Conservation (phyloP, 1,284 basidiomycete genomes). For the Ceratobasidium sp. region DNA sequence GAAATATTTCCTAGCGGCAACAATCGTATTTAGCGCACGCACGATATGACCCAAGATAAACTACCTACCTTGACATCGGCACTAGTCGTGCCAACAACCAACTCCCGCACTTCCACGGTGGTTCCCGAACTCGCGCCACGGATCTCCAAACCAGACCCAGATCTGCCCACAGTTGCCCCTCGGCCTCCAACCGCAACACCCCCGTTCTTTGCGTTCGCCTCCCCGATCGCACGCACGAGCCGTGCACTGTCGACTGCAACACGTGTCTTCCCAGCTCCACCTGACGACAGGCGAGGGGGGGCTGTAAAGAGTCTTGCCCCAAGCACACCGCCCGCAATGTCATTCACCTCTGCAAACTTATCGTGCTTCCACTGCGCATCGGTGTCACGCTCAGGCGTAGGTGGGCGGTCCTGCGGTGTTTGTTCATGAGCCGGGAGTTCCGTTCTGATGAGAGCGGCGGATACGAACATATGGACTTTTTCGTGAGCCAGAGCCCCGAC, state of each 20-base stretch:
- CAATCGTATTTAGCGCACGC: not conserved
- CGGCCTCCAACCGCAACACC: not conserved
- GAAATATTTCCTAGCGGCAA: slow-evolving; percentile 41
- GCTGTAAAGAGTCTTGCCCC: slow-evolving; percentile 39
- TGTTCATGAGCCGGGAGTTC: not conserved
- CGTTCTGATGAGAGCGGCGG: not conserved
- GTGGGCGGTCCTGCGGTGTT: slow-evolving; percentile 24
- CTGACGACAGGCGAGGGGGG: not conserved
- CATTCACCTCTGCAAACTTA: slow-evolving; percentile 45
- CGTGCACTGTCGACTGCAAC: slow-evolving; percentile 38
- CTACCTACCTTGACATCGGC: slow-evolving; percentile 43
- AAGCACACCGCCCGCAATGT: slow-evolving; percentile 41
- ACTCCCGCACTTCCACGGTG: slow-evolving; percentile 42
- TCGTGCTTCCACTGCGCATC: slow-evolving; percentile 44
- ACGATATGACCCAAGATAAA: not conserved
- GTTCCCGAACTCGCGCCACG: slow-evolving; percentile 40
- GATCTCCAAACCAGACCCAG: slow-evolving; percentile 40
- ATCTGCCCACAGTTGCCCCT: not conserved
- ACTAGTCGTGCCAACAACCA: slow-evolving; percentile 42
- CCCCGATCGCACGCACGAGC: slow-evolving; percentile 27
- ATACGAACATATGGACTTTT: slow-evolving; percentile 42
- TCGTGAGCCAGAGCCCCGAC: slow-evolving; percentile 28
- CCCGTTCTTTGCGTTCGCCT: slow-evolving; percentile 38
- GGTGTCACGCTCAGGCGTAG: slow-evolving; percentile 16
- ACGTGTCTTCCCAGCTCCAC: slow-evolving; percentile 35